Conservation (phyloP, 2,329 filamentous ascomycete species). For the Tolypocladium nubicola region DNA sequence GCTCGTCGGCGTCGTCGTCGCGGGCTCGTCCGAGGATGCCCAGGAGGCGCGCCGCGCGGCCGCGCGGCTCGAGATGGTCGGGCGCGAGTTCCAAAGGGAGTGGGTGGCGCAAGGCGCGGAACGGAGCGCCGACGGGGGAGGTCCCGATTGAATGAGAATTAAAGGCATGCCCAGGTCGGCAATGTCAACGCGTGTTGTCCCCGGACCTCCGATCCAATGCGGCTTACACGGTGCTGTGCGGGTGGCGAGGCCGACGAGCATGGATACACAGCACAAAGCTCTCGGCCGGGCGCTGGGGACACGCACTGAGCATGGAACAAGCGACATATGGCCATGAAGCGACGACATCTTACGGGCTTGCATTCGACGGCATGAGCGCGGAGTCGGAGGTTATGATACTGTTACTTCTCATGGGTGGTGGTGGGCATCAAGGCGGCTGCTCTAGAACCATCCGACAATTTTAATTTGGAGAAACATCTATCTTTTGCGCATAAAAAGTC, state of each 20-base stretch:
- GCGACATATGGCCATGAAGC: not conserved
- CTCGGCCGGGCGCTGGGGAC: not conserved
- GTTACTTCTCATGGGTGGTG: not conserved
- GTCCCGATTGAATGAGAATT: conserved; percentile 10
- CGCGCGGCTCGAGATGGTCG: conserved; percentile 41
- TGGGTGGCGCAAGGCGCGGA: conserved; percentile 28
- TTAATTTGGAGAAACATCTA: conserved; percentile 3
- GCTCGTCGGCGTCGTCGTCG: conserved; percentile 44
- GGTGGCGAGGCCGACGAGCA: not conserved
- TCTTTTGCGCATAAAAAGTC: conserved; percentile 12
- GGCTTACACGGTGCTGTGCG: not conserved
- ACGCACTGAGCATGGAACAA: not conserved
- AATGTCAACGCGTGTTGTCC: not conserved
- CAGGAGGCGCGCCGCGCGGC: conserved; percentile 42
- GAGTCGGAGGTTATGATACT: conserved; percentile 1
- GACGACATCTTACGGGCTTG: not conserved
- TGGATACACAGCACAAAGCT: not conserved
- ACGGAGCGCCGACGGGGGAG: conserved; percentile 12
- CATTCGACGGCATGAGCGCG: conserved; percentile 1
- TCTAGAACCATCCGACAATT: not conserved
- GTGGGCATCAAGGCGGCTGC: not conserved
- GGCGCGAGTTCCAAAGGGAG: conserved; percentile 41
- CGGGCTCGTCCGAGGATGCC: conserved; percentile 33
- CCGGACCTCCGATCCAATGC: not conserved
- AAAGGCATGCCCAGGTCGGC: not conserved